Evolutionary conservation across 2,329 filamentous ascomycete species (phyloP), one percentile per base, ranked within the genome.

Genomic region (Pleurostoma richardsiae): DNA sequence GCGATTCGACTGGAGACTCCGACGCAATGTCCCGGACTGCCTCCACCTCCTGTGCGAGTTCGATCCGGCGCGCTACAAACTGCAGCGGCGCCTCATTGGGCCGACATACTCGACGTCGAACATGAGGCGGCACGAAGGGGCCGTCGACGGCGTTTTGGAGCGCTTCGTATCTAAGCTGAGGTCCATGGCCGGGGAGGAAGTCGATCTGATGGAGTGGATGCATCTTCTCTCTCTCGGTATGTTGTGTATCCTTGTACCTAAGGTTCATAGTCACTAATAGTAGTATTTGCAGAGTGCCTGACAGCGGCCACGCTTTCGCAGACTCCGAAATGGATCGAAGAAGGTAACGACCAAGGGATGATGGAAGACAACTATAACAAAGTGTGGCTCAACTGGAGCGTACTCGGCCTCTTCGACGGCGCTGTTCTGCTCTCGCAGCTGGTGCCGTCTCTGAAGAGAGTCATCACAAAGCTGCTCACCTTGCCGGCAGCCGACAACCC

Each of bases 121-220:
- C 43, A 52, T 79, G 4, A 53, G 59, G 11, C 71, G 66, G 41
- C 68, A 71, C 39, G 71, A 73, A 45, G 42, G 50, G 0, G 64
- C 64, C 0, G 58, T 78, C 5, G 69, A 77, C 30, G 49, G 49
- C 0, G 72, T 74, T 1, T 52, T 77, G 5, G 48, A 57, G 3
- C 55, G 56, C 0, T 65, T 59, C 1, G 49, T 74, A 1, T 47
- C 60, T 3, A 67, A 64, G 29, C 53, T 79, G 0, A 59, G 56
- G 4, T 47, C 49, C 0, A 54, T 76, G 1, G 41, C 64, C 1
- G 72, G 71, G 0, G 53, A 56, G 2, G 63, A 69, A 29, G 54
- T 79, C 4, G 72, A 78, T 47, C 55, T 79, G 19, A 73, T 72
- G 43, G 71, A 76, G 45, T 79, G 76, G 76, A 79, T 79, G 74